Percentiles rank a stretch among this genome's conserved stretches.
Conservation (phyloP, 345 rosid genomes). For the Luvunga scandens region DNA sequence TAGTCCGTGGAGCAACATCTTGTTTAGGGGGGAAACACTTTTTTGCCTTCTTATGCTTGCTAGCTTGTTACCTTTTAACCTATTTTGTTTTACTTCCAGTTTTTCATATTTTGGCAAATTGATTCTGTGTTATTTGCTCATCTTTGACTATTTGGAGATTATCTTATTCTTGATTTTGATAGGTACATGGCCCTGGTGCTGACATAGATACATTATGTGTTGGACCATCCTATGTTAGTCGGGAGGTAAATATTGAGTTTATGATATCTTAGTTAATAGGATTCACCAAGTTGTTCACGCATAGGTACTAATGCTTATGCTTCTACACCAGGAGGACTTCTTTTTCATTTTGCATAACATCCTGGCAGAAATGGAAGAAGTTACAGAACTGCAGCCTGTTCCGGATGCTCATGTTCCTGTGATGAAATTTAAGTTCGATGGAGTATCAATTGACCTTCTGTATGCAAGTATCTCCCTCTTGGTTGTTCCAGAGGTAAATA, state of each 20-base stretch:
- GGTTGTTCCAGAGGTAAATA: slow-evolving; percentile 63
- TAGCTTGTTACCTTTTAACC: neutral
- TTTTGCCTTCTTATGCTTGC: neutral
- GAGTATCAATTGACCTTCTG: slow-evolving; percentile 65
- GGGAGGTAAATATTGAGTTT: slow-evolving; percentile 42
- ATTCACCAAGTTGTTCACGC: neutral
- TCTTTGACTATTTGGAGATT: neutral
- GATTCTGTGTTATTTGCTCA: neutral
- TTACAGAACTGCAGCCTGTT: slow-evolving; percentile 67
- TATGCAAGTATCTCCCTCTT: slow-evolving; percentile 57
- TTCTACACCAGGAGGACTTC: slow-evolving; percentile 51
- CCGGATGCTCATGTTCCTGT: slow-evolving; percentile 83
- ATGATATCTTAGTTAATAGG: neutral
- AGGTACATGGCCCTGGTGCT: slow-evolving; percentile 82
- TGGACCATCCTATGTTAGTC: slow-evolving; percentile 66
- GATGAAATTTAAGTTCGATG: slow-evolving; percentile 69
- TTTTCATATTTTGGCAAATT: neutral
- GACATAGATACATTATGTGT: slow-evolving; percentile 68
- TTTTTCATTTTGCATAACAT: slow-evolving; percentile 50
- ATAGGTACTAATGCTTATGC: neutral
- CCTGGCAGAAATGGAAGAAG: slow-evolving; percentile 57
- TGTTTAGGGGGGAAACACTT: neutral
- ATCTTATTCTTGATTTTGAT: neutral
- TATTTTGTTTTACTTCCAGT: neutral
- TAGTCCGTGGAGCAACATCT: neutral